These are phyloP conservation scores for Hypocreales sp. DNA, from an alignment of 2,329 filamentous ascomycete species.

Conservation along the genomic window DNA sequence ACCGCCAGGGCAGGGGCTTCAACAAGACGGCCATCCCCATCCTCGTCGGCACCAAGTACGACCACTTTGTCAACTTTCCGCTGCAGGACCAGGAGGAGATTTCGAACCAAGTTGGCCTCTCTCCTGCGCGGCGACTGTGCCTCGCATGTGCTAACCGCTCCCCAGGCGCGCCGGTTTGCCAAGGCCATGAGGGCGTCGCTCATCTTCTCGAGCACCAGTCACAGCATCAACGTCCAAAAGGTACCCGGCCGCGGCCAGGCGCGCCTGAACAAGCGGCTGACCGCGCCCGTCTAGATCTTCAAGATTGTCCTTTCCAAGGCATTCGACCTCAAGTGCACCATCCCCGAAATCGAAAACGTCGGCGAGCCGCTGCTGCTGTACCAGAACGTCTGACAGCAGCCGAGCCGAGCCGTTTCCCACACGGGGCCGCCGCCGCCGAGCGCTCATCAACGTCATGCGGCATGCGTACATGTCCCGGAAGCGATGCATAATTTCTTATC, in stretches of 20 bases:
- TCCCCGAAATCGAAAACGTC: conserved; percentile 96
- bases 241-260: conserved; percentile 26
- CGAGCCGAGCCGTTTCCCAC: too few relatives aligned
- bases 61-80: conserved; percentile 98
- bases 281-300: conserved; percentile 57
- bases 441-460: too few relatives aligned
- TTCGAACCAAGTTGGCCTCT: conserved; percentile 63
- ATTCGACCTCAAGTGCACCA: conserved; percentile 97
- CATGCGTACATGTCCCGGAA: too few relatives aligned
- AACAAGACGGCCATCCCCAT: conserved; percentile 99
- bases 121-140: background rate
- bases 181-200: conserved; percentile 96
- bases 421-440: too few relatives aligned
- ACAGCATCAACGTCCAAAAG: conserved; percentile 99
- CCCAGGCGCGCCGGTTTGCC: conserved; percentile 79
- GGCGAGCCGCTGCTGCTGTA: conserved; percentile 92
- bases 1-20: conserved; percentile 90
- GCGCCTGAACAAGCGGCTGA: conserved; percentile 1
- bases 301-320: conserved; percentile 98
- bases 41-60: conserved; percentile 93
- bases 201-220: conserved; percentile 97
- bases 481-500: too few relatives aligned
- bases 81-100: conserved; percentile 97
- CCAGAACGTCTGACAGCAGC: conserved; percentile 45
- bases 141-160: background rate